These are phyloP conservation scores for Bidens hawaiensis DNA, from an alignment of 140 eudicot species.

Conservation along the genomic window DNA sequence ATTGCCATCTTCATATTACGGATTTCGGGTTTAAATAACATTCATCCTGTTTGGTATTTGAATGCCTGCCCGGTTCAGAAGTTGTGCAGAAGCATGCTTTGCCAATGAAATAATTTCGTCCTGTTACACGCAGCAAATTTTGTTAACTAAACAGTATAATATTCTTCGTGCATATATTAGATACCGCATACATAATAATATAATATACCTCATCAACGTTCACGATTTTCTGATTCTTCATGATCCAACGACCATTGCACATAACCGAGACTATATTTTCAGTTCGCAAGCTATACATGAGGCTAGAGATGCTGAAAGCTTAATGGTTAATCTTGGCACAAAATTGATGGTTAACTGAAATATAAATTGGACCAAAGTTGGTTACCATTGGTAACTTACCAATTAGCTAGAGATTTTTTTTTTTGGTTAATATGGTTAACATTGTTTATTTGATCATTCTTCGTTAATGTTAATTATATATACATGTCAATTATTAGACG, in stretches of 20 bases:
- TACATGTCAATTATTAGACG: too few species aligned
- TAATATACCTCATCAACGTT: slow-evolving; percentile 70
- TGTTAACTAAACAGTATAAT: not conserved
- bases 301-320: slow-evolving; percentile 82
- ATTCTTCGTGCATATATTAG: not conserved
- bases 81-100: slow-evolving; percentile 51
- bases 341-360: not conserved
- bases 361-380: not conserved
- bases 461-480: too few species aligned
- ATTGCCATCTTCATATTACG: not conserved
- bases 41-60: slow-evolving; percentile 75
- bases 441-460: slow-evolving; percentile 14
- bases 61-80: slow-evolving; percentile 70
- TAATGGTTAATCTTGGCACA: not conserved
- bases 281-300: slow-evolving; percentile 76
- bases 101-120: slow-evolving; percentile 60
- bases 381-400: too few species aligned
- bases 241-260: slow-evolving; percentile 92
- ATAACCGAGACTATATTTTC: slow-evolving; percentile 79
- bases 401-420: too few species aligned
- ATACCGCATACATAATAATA: not conserved
- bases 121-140: slow-evolving; percentile 25
- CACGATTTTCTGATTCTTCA: slow-evolving; percentile 70
- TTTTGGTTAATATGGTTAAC: too few species aligned
- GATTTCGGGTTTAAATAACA: slow-evolving; percentile 30